These are phyloP conservation scores for Magnusiomyces magnusii DNA, from an alignment of 1,139 yeast species.

Conservation along the genomic window DNA sequence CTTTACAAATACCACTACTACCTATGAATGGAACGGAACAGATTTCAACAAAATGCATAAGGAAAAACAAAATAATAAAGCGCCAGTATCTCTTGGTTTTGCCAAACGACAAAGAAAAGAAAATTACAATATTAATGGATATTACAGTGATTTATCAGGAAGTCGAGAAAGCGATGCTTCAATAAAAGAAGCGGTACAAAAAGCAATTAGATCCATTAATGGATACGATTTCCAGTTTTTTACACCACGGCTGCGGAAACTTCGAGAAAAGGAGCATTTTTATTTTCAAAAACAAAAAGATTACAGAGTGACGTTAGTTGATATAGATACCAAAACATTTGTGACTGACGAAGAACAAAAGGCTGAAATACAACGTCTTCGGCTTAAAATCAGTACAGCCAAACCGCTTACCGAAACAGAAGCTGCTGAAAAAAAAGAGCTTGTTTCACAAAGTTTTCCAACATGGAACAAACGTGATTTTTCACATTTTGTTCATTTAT, in stretches of 20 bases:
- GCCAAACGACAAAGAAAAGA: slow-evolving; percentile 86
- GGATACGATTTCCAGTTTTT: slow-evolving; percentile 88
- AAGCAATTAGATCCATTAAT: slow-evolving; percentile 66
- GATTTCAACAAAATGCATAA: slow-evolving; percentile 63
- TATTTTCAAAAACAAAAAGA: no score
- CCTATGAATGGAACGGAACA: slow-evolving; percentile 95
- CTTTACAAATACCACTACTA: slow-evolving; percentile 77
- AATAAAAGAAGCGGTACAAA: slow-evolving; percentile 35
- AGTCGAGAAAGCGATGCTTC: slow-evolving; percentile 25
- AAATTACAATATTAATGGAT: slow-evolving; percentile 78
- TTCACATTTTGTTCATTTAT: slow-evolving; percentile 70
- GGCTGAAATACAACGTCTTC: slow-evolving; percentile 53
- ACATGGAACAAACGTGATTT: slow-evolving; percentile 87
- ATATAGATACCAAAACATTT: no score
- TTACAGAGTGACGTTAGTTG: no score
- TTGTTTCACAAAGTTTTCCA: slow-evolving; percentile 60
- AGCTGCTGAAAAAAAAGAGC: slow-evolving; percentile 49
- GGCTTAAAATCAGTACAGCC: slow-evolving; percentile 64
- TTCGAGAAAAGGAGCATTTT: slow-evolving; percentile 72
- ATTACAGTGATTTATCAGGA: slow-evolving; percentile 85
- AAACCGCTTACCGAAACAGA: slow-evolving; percentile 75
- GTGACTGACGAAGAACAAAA: slow-evolving; percentile 45
- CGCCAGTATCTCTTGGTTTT: slow-evolving; percentile 63
- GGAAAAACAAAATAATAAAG: slow-evolving; percentile 22
- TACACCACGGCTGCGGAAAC: slow-evolving; percentile 52